A percentile compares a stretch with the other conserved stretches of the same genome.
phyloP scores from a whole-genome alignment of 2,329 filamentous ascomycete species.

The Botrytis cinerea region DNA sequence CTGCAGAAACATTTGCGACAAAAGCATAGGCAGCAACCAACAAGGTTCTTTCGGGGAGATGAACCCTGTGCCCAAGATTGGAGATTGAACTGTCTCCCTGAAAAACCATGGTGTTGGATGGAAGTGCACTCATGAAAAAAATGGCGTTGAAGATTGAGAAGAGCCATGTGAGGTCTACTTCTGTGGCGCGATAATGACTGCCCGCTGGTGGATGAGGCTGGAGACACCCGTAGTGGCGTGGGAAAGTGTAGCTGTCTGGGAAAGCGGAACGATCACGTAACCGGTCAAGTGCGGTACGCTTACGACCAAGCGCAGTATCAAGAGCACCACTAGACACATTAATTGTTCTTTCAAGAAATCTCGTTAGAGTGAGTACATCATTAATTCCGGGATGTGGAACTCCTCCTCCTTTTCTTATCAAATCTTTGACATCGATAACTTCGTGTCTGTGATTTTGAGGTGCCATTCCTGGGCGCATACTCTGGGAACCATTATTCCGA shows the following conservation, averaged over 20 bases:
- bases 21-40: too few species aligned
- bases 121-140: not conserved
- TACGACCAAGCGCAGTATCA: not conserved
- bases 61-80: not conserved
- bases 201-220: not conserved
- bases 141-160: not conserved
- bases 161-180: not conserved
- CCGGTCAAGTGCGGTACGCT: not conserved
- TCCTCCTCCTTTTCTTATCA: not conserved
- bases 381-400: not conserved
- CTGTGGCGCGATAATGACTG: not conserved
- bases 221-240: accelerated
- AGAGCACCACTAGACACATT: not conserved
- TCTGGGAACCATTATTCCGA: not conserved
- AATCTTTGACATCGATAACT: not conserved
- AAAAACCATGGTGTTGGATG: not conserved
- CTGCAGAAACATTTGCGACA: too few species aligned
- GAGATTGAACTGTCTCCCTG: accelerated
- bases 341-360: not conserved
- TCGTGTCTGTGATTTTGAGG: not conserved
- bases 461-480: too few species aligned
- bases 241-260: not conserved
- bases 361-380: not conserved
- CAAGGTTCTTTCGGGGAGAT: too few species aligned
- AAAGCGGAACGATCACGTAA: not conserved